These are phyloP conservation scores for Globisporangium splendens DNA, from an alignment of 352 stramenopile species.

Conservation along the genomic window DNA sequence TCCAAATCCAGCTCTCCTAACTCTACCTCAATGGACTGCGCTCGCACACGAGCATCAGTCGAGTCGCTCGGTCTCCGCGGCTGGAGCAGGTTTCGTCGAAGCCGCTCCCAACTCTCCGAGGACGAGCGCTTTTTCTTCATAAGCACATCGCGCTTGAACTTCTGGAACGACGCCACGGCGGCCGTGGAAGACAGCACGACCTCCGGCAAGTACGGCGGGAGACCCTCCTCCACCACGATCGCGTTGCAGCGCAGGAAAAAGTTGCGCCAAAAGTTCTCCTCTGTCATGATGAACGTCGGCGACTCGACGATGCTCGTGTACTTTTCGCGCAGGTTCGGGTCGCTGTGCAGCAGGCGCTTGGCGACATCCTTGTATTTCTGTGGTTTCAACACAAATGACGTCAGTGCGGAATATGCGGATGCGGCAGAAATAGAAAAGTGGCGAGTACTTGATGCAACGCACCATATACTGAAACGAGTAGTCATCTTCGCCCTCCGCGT, in stretches of 20 bases:
- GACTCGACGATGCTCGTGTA: conserved; percentile 36
- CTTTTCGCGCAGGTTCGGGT: conserved; percentile 67
- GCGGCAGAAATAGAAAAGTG: neutral
- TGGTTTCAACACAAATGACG: neutral
- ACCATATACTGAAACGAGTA: conserved; percentile 55
- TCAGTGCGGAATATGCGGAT: neutral
- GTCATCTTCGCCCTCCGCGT: conserved; percentile 53
- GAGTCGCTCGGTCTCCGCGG: conserved; percentile 12
- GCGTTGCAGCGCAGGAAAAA: conserved; percentile 72
- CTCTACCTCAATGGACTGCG: conserved; percentile 29
- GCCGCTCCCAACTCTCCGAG: conserved; percentile 23
- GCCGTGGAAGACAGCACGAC: conserved; percentile 23
- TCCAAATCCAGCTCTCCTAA: conserved; percentile 61
- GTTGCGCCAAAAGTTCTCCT: conserved; percentile 67
- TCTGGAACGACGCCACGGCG: conserved; percentile 42
- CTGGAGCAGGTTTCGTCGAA: conserved; percentile 30
- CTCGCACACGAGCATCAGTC: neutral
- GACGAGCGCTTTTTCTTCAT: conserved; percentile 38
- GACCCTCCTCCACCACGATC: conserved; percentile 27
- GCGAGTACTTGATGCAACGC: neutral
- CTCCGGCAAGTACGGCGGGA: conserved; percentile 52
- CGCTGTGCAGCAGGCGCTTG: conserved; percentile 42
- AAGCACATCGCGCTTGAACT: conserved; percentile 46
- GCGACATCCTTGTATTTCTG: conserved; percentile 45
- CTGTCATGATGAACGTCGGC: conserved; percentile 32